Evolutionary conservation across 495 filamentous ascomycete genomes (phyloP).

Genomic region (Hypoxylon cercidicola): DNA sequence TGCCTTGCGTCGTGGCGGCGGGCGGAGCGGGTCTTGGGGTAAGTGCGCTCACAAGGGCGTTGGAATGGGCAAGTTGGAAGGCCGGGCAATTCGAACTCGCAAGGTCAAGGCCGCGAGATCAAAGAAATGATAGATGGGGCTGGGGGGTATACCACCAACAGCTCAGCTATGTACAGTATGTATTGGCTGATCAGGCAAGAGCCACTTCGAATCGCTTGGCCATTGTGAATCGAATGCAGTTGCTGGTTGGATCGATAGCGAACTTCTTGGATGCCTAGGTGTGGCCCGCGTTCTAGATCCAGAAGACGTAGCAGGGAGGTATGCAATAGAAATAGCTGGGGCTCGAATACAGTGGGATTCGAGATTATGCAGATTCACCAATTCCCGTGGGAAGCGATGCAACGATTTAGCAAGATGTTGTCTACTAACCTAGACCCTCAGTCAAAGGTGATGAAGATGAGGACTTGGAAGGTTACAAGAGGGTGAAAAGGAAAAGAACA

Average conservation of each 20-base stretch:
- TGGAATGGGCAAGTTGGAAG: constrained; percentile 23
- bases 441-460: neutral
- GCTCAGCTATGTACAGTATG: constrained; percentile 7
- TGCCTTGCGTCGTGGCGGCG: constrained; percentile 27
- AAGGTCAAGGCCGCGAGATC: constrained; percentile 1
- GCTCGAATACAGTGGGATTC: constrained; percentile 24
- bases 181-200: constrained; percentile 26
- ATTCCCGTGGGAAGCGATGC: constrained; percentile 24
- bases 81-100: constrained; percentile 15
- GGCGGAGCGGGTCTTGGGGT: constrained; percentile 35
- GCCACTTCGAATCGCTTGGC: constrained; percentile 20
- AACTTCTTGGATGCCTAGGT: neutral
- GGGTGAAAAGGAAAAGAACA: neutral
- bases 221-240: constrained; percentile 12
- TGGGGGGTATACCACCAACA: constrained; percentile 7
- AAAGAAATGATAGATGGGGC: constrained; percentile 11
- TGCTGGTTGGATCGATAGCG: constrained; percentile 11
- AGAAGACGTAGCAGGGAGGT: constrained; percentile 14
- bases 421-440: neutral
- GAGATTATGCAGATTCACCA: neutral
- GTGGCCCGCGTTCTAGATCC: constrained; percentile 11
- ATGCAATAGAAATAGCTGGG: constrained; percentile 13
- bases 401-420: constrained; percentile 22
- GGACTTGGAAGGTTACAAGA: too few relatives aligned
- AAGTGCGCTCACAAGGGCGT: constrained; percentile 28